Percentiles rank a stretch among this genome's conserved stretches.
Evolutionary conservation across 805 yeast species (phyloP).

Genomic region (Ogataea wickerhamii): DNA sequence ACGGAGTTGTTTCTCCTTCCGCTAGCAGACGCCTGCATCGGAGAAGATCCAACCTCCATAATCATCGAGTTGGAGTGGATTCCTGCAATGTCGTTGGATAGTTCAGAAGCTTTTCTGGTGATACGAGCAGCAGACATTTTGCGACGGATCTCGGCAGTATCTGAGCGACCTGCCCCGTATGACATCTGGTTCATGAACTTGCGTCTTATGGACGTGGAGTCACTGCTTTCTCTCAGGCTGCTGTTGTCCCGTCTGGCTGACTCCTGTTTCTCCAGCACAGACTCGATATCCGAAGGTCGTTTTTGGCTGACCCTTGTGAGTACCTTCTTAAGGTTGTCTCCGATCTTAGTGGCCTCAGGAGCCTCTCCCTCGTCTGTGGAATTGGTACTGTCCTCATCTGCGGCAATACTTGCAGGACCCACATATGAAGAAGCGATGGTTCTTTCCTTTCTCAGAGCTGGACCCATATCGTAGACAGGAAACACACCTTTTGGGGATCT

Average conservation of each 20-base stretch:
- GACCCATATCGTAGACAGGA: conserved; percentile 78
- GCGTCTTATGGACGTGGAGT: conserved; percentile 5
- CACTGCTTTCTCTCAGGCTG: background rate
- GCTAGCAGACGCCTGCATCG: background rate
- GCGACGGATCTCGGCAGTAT: conserved; percentile 29
- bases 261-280: conserved; percentile 8
- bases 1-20: background rate
- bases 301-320: conserved; percentile 23
- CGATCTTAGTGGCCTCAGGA: conserved; percentile 24
- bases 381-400: conserved; percentile 3
- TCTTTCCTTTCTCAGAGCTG: conserved; percentile 52
- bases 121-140: conserved; percentile 37
- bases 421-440: conserved; percentile 48
- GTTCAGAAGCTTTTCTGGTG: conserved; percentile 39
- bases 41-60: conserved; percentile 5
- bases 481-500: conserved; percentile 71
- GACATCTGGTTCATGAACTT: conserved; percentile 27
- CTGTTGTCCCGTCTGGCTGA: background rate
- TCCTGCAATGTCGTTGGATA: conserved; percentile 46
- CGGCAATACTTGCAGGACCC: conserved; percentile 5
- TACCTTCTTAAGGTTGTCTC: conserved; percentile 24
- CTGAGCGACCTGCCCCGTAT: conserved; percentile 30
- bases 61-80: conserved; percentile 28
- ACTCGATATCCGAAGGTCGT: conserved; percentile 22
- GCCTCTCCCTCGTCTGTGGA: conserved; percentile 21